Base-by-base conservation (phyloP, 208 protist species). In the Crithidia thermophila region DNA sequence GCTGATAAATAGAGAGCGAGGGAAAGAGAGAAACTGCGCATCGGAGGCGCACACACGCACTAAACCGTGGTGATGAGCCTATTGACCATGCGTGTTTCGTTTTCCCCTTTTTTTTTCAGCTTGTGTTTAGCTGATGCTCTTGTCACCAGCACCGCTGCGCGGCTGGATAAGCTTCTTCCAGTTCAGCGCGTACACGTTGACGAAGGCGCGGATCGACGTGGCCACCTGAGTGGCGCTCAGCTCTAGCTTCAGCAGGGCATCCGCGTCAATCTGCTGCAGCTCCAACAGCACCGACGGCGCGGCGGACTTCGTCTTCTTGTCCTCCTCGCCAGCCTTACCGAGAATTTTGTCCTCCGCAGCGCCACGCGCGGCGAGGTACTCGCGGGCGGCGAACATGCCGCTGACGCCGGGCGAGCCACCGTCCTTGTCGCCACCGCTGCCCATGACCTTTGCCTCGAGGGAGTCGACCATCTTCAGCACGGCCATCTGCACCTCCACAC, bases 131-230 rank as follows among this genome's bases (percentile, higher is more conserved):
- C 74, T 85, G 63, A 94, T 75, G 81, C 84, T 94, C 45, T 75
- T 75, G 42, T 86, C 83, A 1, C 52, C 62, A 21, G 63, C 46
- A 16, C 28, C 62, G 39, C 59, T 76, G 66, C 90, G 90, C 3
- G 90, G 90, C 68, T 93, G 74, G 47, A 95, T 92, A 11, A 95
- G 77, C 79, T 93, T 95, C 85, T 93, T 93, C 77, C 75, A 88
- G 77, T 95, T 95, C 25, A 91, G 58, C 28, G 75, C 83, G 59
- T 95, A 95, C 4, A 67, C 69, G 72, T 82, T 93, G 28, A 95
- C 67, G 56, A 93, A 87, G 13, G 80, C 49, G n/a, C 84, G 86
- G 18, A 95, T 65, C 45, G 58, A 31, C n/a, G 80, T 87, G 10
- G 72, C 43, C 13, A 93, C 52, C 64, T 87, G 82, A 47, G 61